Base-by-base conservation (phyloP, 805 yeast genomes). In the Candida golubevii region DNA sequence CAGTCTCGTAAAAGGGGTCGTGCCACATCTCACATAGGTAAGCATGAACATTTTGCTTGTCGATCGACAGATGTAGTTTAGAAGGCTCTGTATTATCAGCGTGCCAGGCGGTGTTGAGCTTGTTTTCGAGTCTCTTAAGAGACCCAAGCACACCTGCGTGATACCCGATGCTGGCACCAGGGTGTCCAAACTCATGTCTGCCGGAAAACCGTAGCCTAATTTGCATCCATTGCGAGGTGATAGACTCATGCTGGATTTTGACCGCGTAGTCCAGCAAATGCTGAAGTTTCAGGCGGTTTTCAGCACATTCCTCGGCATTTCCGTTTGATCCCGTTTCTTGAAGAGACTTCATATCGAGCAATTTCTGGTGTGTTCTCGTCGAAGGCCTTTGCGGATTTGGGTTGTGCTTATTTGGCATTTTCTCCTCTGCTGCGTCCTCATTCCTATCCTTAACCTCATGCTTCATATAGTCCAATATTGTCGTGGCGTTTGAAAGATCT, bases 221-320 rank as follows among this genome's bases (percentile, higher is more conserved):
- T 11, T 63, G 61, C 6, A 63, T 67, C 55, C 69, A 70, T 40
- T 70, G 70, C 2, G 65, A 57, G 35, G 55, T 45, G 6, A 70
- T 53, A 2, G 64, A 61, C 46, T 70, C 74, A 49, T 69, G 61
- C 44, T 67, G 72, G 26, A 67, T 67, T 39, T 58, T 63, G 37
- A 58, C 55, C 26, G 55, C 50, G 45, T 62, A 59, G 29, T 54
- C 56, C 44, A 47, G 48, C 32, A 12, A 29, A 12, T 12, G 32
- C n/a, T 10, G n/a, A 10, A 6, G n/a, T 11, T 11, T 10, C 11
- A 29, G n/a, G n/a, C n/a, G 11, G n/a, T 31, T 29, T 27, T 41
- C 33, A 30, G 30, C 10, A 36, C 18, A n/a, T 5, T 31, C 5
- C 9, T 31, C 14, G 27, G 27, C 18, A 4, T 28, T 26, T 11